A percentile compares a stretch with the other conserved stretches of the same genome.
Evolutionary conservation across 2,329 filamentous ascomycete genomes (phyloP).

Genomic region (Talaromyces sp.): DNA sequence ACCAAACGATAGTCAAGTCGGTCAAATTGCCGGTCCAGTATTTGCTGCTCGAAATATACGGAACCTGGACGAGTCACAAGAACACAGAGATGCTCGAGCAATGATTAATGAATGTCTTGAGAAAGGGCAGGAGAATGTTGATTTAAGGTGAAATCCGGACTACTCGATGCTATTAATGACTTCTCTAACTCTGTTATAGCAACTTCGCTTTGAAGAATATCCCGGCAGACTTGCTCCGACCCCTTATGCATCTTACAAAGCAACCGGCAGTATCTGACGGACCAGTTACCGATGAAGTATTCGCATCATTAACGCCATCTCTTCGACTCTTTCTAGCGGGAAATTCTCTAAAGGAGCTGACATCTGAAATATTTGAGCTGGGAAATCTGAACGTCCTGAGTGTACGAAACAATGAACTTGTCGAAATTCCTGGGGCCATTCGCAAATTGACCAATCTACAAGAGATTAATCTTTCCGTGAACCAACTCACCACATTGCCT

Average conservation of each 20-base stretch:
- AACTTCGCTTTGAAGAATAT: constrained; percentile 33
- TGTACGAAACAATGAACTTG: constrained; percentile 48
- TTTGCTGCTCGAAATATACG: constrained; percentile 23
- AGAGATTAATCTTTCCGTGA: constrained; percentile 48
- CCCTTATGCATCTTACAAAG: constrained; percentile 43
- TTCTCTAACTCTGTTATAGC: constrained; percentile 25
- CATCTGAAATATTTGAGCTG: constrained; percentile 45
- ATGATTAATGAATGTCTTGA: constrained; percentile 45
- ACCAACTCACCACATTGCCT: constrained; percentile 44
- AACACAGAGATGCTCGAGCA: constrained; percentile 38
- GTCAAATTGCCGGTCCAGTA: constrained; percentile 8
- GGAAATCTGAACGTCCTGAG: constrained; percentile 44
- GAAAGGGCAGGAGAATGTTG: constrained; percentile 44
- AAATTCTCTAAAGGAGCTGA: constrained; percentile 40
- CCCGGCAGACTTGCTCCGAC: constrained; percentile 35
- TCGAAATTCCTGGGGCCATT: constrained; percentile 43
- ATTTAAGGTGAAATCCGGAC: constrained; percentile 39
- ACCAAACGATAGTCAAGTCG: neutral
- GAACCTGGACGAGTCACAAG: constrained; percentile 32
- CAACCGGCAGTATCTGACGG: constrained; percentile 35
- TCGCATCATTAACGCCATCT: constrained; percentile 41
- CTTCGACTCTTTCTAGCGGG: constrained; percentile 46
- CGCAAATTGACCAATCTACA: constrained; percentile 42
- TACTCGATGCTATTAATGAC: neutral
- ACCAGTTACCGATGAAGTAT: constrained; percentile 40